Base-by-base conservation (phyloP, 352 stramenopile species). In the Phytopythium kandeliae region DNA sequence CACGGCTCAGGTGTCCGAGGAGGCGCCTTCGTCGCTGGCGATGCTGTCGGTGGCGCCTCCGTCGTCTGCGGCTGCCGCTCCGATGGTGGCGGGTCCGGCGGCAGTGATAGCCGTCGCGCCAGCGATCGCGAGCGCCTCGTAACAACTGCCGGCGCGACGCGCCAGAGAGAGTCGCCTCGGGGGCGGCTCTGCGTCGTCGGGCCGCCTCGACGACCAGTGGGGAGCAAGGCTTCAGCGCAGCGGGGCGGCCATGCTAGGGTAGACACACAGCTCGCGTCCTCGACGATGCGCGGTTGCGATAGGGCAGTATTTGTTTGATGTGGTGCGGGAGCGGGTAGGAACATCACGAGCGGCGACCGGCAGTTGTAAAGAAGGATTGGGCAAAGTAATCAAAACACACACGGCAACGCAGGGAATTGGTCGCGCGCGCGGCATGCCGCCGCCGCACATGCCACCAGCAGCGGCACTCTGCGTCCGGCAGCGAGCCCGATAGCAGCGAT, bases 51-150 rank as follows among this genome's bases (percentile, higher is more conserved):
- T 33, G 19, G 45, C 41, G 46, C 50, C 58, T 21, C 55, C 61
- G 22, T 34, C 57, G 12, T 35, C 57, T 8, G 46, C 65, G 16
- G 35, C 36, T 15, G 17, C 37, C 28, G 55, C 60, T 22, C 53
- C 52, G 28, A 50, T 24, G 31, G 15, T 59, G 2, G 42, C 30
- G n/a, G 16, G 19, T 48, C 58, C 55, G 13, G 53, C 61, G 28
- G 13, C 46, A 21, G 56, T 51, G 47, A 53, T 54, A 17, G 30
- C 25, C 6, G 7, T 71, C n/a, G 45, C 56, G 33, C 59, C 59
- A 43, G 70, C 70, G 56, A 75, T 75, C 48, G 67, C 63, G 49
- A 76, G 67, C 54, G 67, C 67, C 50, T 76, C 57, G 62, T 58
- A 54, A 42, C 46, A 51, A 41, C 21, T 30, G 45, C 30, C n/a